Evolutionary conservation across 2,329 filamentous ascomycete genomes (phyloP).

Genomic region (Dendryphion nanum): DNA sequence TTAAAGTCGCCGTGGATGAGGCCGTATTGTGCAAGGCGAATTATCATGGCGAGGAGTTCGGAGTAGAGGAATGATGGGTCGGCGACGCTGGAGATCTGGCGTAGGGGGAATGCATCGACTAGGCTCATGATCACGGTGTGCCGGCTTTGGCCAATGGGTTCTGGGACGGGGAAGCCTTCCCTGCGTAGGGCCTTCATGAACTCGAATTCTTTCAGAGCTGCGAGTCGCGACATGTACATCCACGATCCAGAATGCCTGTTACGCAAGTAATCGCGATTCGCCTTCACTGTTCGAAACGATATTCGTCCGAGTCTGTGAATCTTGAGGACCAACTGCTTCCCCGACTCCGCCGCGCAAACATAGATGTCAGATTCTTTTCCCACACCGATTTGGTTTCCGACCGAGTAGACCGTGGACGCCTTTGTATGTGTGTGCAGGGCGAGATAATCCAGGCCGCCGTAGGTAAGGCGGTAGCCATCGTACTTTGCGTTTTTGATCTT

Average conservation of each 20-base stretch:
- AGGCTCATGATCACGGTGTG: slow-evolving; percentile 97
- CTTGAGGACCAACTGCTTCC: slow-evolving; percentile 81
- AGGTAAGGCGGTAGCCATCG: slow-evolving; percentile 94
- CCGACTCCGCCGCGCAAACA: slow-evolving; percentile 79
- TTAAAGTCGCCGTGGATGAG: slow-evolving; percentile 98
- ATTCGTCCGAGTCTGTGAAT: slow-evolving; percentile 95
- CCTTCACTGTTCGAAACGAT: slow-evolving; percentile 93
- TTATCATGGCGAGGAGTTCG: slow-evolving; percentile 84
- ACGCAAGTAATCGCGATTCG: slow-evolving; percentile 91
- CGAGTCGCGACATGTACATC: slow-evolving; percentile 96
- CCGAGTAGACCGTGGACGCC: slow-evolving; percentile 78
- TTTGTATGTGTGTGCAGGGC: slow-evolving; percentile 86
- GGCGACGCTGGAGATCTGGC: slow-evolving; percentile 81
- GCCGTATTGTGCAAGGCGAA: slow-evolving; percentile 79
- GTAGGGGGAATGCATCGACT: slow-evolving; percentile 86
- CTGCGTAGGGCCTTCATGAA: slow-evolving; percentile 86
- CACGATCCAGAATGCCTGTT: slow-evolving; percentile 79
- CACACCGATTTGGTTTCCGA: slow-evolving; percentile 91
- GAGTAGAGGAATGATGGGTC: slow-evolving; percentile 83
- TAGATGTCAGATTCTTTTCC: slow-evolving; percentile 98
- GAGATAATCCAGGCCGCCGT: slow-evolving; percentile 97
- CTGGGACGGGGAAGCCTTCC: slow-evolving; percentile 85
- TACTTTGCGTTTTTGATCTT: slow-evolving; percentile 95
- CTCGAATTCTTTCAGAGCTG: slow-evolving; percentile 89
- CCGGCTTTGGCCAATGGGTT: slow-evolving; percentile 82